phyloP scores from a whole-genome alignment of 805 yeast genomes.

The Cyberlindnera veronae region DNA sequence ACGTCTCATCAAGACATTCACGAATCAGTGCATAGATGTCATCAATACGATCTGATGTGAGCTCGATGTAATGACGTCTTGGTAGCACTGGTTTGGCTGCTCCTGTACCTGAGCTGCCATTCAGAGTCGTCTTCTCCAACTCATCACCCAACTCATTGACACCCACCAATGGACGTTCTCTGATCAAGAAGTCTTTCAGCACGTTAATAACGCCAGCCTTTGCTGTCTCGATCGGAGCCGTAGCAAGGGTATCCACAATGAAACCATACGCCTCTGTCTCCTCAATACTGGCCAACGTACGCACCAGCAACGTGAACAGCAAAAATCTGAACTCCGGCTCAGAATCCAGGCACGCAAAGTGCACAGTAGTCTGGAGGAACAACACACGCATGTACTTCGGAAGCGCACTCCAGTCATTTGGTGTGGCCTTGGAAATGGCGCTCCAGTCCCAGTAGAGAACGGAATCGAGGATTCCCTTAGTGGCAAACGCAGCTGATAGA shows the following conservation, averaged over 20 bases:
- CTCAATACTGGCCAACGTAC: conserved; percentile 54
- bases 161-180: conserved; percentile 25
- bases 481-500: conserved; percentile 22
- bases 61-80: conserved; percentile 39
- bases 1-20: conserved; percentile 32
- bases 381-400: conserved; percentile 34
- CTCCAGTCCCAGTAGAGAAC: conserved; percentile 37
- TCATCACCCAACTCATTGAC: conserved; percentile 12
- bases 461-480: conserved; percentile 27
- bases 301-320: conserved; percentile 59
- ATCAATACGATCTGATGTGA: conserved; percentile 39
- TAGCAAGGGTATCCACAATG: conserved; percentile 56
- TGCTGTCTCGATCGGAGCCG: conserved; percentile 62
- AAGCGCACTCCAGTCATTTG: conserved; percentile 20
- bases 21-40: conserved; percentile 43
- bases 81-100: conserved; percentile 35
- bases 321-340: conserved; percentile 39
- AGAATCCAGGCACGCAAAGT: conserved; percentile 33
- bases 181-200: conserved; percentile 60
- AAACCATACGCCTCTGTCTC: conserved; percentile 58
- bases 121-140: conserved; percentile 8
- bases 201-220: conserved; percentile 62
- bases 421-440: conserved; percentile 26
- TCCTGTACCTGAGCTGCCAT: conserved; percentile 4
- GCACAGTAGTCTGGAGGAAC: conserved; percentile 41